A percentile compares a stretch with the other conserved stretches of the same genome.
These are phyloP conservation scores for Hortaea werneckii DNA, from an alignment of 2,329 filamentous ascomycete species.

Conservation along the genomic window DNA sequence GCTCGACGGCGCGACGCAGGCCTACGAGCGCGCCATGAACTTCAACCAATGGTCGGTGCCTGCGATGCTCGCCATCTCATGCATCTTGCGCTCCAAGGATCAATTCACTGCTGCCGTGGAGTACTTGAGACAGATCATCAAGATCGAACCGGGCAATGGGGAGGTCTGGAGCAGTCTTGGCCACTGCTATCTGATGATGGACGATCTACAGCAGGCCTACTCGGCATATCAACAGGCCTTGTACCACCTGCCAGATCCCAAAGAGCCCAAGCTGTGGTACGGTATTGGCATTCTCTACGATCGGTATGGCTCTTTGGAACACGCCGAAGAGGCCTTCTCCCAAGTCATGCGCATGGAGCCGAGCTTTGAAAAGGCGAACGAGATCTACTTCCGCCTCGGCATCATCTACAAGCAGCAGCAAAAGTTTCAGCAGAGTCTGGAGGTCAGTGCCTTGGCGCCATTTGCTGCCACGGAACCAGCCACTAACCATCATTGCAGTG, in stretches of 20 bases:
- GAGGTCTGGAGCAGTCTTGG: slow-evolving; percentile 95
- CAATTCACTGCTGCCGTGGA: slow-evolving; percentile 91
- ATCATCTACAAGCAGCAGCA: slow-evolving; percentile 99
- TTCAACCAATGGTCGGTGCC: slow-evolving; percentile 81
- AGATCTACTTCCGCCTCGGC: slow-evolving; percentile 97
- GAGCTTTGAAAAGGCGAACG: slow-evolving; percentile 95
- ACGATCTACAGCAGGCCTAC: slow-evolving; percentile 93
- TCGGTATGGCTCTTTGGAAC: slow-evolving; percentile 88
- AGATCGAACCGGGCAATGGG: slow-evolving; percentile 79
- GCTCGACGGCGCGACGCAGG: slow-evolving; percentile 75
- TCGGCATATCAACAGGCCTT: slow-evolving; percentile 92
- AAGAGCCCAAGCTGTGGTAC: slow-evolving; percentile 98
- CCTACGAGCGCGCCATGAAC: slow-evolving; percentile 80
- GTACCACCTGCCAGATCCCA: slow-evolving; percentile 85
- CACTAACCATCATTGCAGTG: slow-evolving; percentile 49
- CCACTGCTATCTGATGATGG: slow-evolving; percentile 99
- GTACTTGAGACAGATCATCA: slow-evolving; percentile 81
- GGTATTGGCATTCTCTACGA: slow-evolving; percentile 97
- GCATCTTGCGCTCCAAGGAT: slow-evolving; percentile 82
- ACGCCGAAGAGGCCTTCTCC: slow-evolving; percentile 95
- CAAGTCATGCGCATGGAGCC: slow-evolving; percentile 99
- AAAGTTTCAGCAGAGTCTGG: slow-evolving; percentile 83
- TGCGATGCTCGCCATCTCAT: slow-evolving; percentile 89
- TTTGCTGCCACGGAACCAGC: not conserved
- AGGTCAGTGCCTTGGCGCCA: slow-evolving; percentile 48